A percentile compares a stretch with the other conserved stretches of the same genome.
Conservation (phyloP, 2,329 filamentous ascomycete species). For the Xylaria sp. region DNA sequence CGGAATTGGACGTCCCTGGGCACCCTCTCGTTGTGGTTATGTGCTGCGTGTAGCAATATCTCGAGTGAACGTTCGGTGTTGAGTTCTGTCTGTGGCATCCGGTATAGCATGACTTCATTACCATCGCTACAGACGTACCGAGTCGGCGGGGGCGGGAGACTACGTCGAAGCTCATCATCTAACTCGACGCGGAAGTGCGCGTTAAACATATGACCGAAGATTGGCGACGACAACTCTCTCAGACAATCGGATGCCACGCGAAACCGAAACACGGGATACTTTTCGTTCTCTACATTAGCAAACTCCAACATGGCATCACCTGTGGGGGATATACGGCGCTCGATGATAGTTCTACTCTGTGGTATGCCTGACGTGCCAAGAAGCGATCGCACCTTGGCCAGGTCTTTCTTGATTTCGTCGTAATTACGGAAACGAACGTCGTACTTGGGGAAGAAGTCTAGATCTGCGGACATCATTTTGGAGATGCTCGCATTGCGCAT, state of each 20-base stretch:
- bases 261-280: constrained; percentile 52
- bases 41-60: constrained; percentile 57
- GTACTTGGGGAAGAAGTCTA: constrained; percentile 51
- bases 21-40: constrained; percentile 52
- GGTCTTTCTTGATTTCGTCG: constrained; percentile 50
- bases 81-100: constrained; percentile 58
- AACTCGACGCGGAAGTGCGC: constrained; percentile 40
- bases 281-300: constrained; percentile 47
- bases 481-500: constrained; percentile 55
- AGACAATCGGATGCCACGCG: constrained; percentile 58
- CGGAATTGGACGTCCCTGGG: constrained; percentile 54
- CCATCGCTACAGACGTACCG: constrained; percentile 46
- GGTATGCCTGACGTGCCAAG: constrained; percentile 50
- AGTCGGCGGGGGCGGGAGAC: constrained; percentile 44
- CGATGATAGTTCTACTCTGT: constrained; percentile 47
- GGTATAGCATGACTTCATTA: constrained; percentile 52
- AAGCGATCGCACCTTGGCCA: constrained; percentile 48
- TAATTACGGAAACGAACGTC: constrained; percentile 56
- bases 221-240: constrained; percentile 54
- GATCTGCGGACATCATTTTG: constrained; percentile 50
- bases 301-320: constrained; percentile 61
- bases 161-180: constrained; percentile 31
- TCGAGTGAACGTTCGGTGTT: constrained; percentile 51
- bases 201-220: constrained; percentile 57
- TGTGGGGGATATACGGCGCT: constrained; percentile 50